These are phyloP conservation scores for Ettlia oleoabundans DNA, from an alignment of 139 green algal genomes.

Conservation along the genomic window DNA sequence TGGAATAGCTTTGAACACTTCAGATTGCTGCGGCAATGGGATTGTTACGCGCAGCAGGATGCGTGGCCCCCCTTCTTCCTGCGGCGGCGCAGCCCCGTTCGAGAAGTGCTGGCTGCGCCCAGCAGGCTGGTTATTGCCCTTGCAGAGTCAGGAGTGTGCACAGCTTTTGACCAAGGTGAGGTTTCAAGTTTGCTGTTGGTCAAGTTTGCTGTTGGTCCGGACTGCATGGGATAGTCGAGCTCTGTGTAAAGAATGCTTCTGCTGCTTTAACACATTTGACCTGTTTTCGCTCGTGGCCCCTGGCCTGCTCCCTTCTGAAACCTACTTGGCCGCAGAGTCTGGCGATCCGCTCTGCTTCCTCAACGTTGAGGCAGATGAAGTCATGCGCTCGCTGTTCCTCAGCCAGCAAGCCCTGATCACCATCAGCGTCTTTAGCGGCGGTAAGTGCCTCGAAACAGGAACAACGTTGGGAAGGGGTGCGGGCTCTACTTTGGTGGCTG, in stretches of 20 bases:
- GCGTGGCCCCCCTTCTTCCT: constrained; percentile 18
- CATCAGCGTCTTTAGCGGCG: background rate
- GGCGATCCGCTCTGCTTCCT: constrained; percentile 10
- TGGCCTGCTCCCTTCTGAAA: background rate
- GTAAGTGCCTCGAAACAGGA: no score
- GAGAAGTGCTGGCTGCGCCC: background rate
- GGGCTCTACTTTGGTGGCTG: background rate
- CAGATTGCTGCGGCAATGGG: background rate
- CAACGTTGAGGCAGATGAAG: constrained; percentile 17
- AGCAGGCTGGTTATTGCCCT: background rate
- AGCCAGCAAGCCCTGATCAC: background rate
- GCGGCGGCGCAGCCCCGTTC: background rate
- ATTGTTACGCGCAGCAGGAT: background rate
- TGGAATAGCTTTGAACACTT: constrained; percentile 6
- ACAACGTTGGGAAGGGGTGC: no score
- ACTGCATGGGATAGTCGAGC: no score
- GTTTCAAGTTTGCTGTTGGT: background rate
- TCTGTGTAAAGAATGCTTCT: no score
- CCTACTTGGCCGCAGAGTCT: constrained; percentile 2
- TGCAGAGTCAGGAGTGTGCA: background rate
- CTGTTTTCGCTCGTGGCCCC: no score
- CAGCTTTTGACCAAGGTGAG: background rate
- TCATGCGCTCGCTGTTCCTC: background rate
- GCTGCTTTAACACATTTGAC: no score
- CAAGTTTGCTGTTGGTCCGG: no score